Evolutionary conservation across 139 green algal species (phyloP).

Genomic region (Chlorella vulgaris): DNA sequence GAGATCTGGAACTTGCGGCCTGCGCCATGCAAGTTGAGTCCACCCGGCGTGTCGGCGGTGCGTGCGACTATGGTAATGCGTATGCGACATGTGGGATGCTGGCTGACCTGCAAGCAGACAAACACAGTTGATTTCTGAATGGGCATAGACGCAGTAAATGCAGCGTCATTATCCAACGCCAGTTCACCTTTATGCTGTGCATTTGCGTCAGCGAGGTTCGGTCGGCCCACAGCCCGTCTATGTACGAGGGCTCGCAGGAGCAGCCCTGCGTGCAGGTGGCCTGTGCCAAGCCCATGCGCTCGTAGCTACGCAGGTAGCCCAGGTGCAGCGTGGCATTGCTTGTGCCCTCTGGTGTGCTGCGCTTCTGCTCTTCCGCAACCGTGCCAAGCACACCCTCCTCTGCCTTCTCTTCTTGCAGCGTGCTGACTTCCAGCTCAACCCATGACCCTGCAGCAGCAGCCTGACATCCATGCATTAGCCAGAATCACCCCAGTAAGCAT

Average conservation of each 20-base stretch:
- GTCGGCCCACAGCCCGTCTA: background rate
- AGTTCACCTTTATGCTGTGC: background rate
- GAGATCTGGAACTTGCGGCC: conserved; percentile 4
- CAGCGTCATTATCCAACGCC: too few relatives aligned
- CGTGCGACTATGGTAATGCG: background rate
- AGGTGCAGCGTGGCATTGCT: background rate
- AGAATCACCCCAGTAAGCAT: too few relatives aligned
- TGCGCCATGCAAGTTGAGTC: background rate
- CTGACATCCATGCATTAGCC: too few relatives aligned
- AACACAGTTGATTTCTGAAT: background rate
- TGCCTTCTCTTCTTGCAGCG: too few relatives aligned
- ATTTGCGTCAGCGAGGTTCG: conserved; percentile 3
- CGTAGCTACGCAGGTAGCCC: background rate
- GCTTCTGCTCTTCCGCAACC: too few relatives aligned
- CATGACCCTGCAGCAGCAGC: background rate
- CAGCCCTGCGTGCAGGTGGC: conserved; percentile 5
- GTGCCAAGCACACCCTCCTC: too few relatives aligned
- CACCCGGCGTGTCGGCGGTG: too few relatives aligned
- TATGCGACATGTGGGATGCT: background rate
- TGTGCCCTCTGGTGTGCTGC: background rate
- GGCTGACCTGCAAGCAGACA: background rate
- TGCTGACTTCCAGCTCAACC: background rate
- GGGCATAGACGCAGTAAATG: too few relatives aligned
- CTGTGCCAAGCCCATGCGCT: background rate
- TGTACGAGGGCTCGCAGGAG: background rate